Base-by-base conservation (phyloP, 805 yeast genomes). In the Hanseniaspora hatyaiensis region DNA sequence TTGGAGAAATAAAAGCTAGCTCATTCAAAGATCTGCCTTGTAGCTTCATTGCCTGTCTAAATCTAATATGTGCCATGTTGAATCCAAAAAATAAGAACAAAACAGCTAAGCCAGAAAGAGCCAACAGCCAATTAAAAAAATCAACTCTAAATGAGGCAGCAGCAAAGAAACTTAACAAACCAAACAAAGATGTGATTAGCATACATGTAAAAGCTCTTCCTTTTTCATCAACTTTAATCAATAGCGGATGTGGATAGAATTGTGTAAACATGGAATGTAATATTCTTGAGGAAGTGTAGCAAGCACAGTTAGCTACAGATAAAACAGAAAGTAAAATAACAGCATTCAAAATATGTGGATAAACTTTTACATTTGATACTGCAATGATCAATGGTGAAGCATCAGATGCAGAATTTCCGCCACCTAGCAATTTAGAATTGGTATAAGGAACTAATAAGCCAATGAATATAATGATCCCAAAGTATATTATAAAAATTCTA, bases 181-280 rank as follows among this genome's bases (percentile, higher is more conserved):
- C 84, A 59, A 78, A 65, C 12, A 65, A 50, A 45, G 76, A 63
- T n/a, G 80, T 69, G 29, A 71, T 66, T 5, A 63, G 52, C 56
- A 82, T 75, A 16, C 86, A 89, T 45, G 73, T 75, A 47, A 82
- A 60, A 15, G 95, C 95, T 58, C 94, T 73, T 50, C 95, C 95
- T 47, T 66, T 68, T 53, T 81, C 72, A 61, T 85, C 94, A 51
- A 84, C 75, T 65, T 80, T 80, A 30, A 78, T 77, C 48, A 80
- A 71, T 26, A 70, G 56, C 47, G 65, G 64, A 31, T 87, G 88
- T 16, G 80, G 79, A 55, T 72, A 71, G 16, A 80, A 77, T 60
- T 77, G 78, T 37, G 74, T 77, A 8, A 84, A 80, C 64, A 80
- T 69, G 6, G 83, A 73, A 2, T 80, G 77, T 52, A 80, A 64